A percentile compares a stretch with the other conserved stretches of the same genome.
Evolutionary conservation across 768 basidiomycete species (phyloP).

Genomic region (Phanerochaete carnosa): DNA sequence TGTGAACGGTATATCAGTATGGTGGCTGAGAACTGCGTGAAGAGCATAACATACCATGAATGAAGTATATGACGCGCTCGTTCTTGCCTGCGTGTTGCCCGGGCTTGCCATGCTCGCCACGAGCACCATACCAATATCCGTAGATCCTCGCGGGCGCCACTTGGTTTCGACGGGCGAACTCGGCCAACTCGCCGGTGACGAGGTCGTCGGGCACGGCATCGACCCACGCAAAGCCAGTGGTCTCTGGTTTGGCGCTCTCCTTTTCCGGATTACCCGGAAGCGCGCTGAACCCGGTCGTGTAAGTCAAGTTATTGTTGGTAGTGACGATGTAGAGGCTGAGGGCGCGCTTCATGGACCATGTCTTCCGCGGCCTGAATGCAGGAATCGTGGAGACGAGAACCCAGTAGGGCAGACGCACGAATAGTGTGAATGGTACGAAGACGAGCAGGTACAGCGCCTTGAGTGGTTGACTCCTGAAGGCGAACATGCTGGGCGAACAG

Average conservation of each 20-base stretch:
- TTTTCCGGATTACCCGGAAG: too few relatives aligned
- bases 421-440: too few relatives aligned
- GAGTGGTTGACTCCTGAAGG: too few relatives aligned
- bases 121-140: constrained; percentile 20
- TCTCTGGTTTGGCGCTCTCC: not conserved
- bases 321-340: too few relatives aligned
- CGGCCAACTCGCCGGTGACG: constrained; percentile 22
- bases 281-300: too few relatives aligned
- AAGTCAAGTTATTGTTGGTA: too few relatives aligned
- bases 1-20: not conserved
- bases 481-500: too few relatives aligned
- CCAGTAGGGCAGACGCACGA: too few relatives aligned
- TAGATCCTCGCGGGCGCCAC: constrained; percentile 17
- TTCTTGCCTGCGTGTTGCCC: not conserved
- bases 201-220: constrained; percentile 4
- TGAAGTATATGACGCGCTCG: constrained; percentile 13
- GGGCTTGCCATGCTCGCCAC: not conserved
- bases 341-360: too few relatives aligned
- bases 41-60: constrained; percentile 15
- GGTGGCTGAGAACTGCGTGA: not conserved
- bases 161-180: constrained; percentile 16
- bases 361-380: too few relatives aligned
- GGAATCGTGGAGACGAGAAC: too few relatives aligned
- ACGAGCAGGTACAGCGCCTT: too few relatives aligned
- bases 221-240: constrained; percentile 1